A percentile compares a stretch with the other conserved stretches of the same genome.
Evolutionary conservation across 2,329 filamentous ascomycete species (phyloP).

Genomic region (Aspergillus pseudotamarii): DNA sequence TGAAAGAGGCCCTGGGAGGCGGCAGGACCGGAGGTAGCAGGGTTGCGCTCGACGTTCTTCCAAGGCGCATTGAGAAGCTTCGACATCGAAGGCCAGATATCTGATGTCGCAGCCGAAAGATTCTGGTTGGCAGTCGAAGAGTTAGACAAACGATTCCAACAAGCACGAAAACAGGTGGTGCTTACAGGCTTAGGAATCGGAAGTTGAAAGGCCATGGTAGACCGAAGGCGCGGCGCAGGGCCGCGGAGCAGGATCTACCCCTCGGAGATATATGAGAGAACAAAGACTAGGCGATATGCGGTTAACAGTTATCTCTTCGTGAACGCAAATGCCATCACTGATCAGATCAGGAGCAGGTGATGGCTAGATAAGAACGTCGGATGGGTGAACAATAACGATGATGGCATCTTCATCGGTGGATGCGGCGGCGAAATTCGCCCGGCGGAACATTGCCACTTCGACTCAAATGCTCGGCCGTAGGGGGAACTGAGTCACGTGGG

Average conservation of each 20-base stretch:
- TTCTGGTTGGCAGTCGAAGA: slow-evolving; percentile 40
- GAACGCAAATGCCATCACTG: slow-evolving; percentile 29
- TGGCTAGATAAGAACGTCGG: slow-evolving; percentile 15
- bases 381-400: slow-evolving; percentile 11
- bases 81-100: slow-evolving; percentile 49
- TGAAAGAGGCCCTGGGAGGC: slow-evolving; percentile 16
- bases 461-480: slow-evolving; percentile 23
- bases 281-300: slow-evolving; percentile 6
- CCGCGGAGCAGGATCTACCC: slow-evolving; percentile 30
- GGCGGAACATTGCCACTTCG: slow-evolving; percentile 29
- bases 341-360: slow-evolving; percentile 22
- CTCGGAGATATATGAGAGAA: slow-evolving; percentile 11
- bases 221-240: slow-evolving; percentile 41
- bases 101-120: slow-evolving; percentile 45
- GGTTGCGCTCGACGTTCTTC: slow-evolving; percentile 33
- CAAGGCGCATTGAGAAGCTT: slow-evolving; percentile 41
- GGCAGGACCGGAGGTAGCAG: slow-evolving; percentile 18
- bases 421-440: slow-evolving; percentile 37
- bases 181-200: slow-evolving; percentile 52
- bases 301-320: slow-evolving; percentile 14
- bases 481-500: slow-evolving; percentile 22
- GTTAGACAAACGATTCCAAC: slow-evolving; percentile 16
- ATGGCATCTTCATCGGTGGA: slow-evolving; percentile 13
- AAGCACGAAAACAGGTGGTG: slow-evolving; percentile 3
- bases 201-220: slow-evolving; percentile 56